Evolutionary conservation across 768 basidiomycete genomes (phyloP), one percentile per base, ranked within the genome.

Genomic region (Russula dissimulans): DNA sequence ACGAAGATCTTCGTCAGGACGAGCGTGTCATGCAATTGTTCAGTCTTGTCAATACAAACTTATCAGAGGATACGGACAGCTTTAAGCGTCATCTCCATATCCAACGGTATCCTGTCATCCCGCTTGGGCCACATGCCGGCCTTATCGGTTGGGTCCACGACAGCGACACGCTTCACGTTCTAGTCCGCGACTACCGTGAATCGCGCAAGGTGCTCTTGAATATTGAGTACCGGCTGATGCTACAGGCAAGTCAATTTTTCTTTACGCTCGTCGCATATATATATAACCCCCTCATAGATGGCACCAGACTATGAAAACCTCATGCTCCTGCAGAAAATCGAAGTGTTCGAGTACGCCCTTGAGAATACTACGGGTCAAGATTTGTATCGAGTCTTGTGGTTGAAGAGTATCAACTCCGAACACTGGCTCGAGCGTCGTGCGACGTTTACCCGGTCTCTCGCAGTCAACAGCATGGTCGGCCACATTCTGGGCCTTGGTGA

Each of bases 11-110:
- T 53, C 93, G 97, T 43, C 97, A 98, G 73, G 97, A 99, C 70
- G 97, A 99, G 68, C 84, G 97, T 63, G 97, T 98, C 57, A 98
- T 98, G 95, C 97, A 99, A 71, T 80, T 98, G 18, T 98, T 98
- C 72, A 89, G 97, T 60, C 84, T 99, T 49, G 89, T 98, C 67
- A 99, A 99, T 73, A 95, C 92, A 0, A 76, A 97, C 2, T 83
- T 99, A 32, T 87, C 90, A 7, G 86, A 92, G 18, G 95, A 99
- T 68, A 90, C 93, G 22, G 85, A 90, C 69, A 93, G 91, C 70
- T 98, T 95, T 81, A 97, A 95, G 76, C 81, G 97, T 39, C 91
- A 94, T 65, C 78, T 99, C 47, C 92, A 94, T 67, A 95, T 98
- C 55, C 95, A 95, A 71, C 83, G 85, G 44, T 98, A 82, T 72